Base-by-base conservation (phyloP, 2,329 filamentous ascomycete genomes). In the Colletotrichum cuscutae region DNA sequence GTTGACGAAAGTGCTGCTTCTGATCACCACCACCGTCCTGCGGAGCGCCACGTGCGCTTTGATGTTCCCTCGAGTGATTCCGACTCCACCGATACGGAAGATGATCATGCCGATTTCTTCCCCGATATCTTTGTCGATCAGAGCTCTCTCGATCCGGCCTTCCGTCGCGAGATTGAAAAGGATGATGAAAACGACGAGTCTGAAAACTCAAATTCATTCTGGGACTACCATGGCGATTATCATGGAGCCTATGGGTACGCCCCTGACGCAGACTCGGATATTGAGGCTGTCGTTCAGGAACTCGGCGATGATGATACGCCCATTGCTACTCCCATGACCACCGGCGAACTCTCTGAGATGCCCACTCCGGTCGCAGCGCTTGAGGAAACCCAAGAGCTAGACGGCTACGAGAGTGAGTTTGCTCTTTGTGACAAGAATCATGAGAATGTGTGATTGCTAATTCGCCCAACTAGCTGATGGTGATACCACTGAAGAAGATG, bases 51-150 rank as follows among this genome's bases (percentile, higher is more conserved):
- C 76, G 94, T 97, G 56, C 93, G 93, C 77, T 97, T 97, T 77
- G 88, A 90, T 68, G 87, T 92, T 53, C 88, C 91, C 71, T 87
- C 89, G 72, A 92, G 92, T 69, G 92, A 94, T 76, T 93, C 89
- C 66, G 89, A 91, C 72, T 89, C 89, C 3, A 91, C 90, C 65
- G 91, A 91, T 63, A 89, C 87, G 4, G 89, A 92, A 52, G 88
- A 91, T 71, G 88, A 91, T 75, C 83, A 87, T 58, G 88, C 89
- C 72, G 89, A 90, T 75, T 89, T 95, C 75, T 94, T 94, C 74
- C 92, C 93, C 1, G 91, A 95, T 79, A 91, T 96, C 72, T 96
- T 96, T 80, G 86, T 95, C 69, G 90, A 93, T 62, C 93, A 95
- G 81, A 92, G 90, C 78, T 88, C 89, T 19, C 86, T 96, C 5